Evolutionary conservation across 1,284 basidiomycete species (phyloP).

Genomic region (Melampsora larici-populina): DNA sequence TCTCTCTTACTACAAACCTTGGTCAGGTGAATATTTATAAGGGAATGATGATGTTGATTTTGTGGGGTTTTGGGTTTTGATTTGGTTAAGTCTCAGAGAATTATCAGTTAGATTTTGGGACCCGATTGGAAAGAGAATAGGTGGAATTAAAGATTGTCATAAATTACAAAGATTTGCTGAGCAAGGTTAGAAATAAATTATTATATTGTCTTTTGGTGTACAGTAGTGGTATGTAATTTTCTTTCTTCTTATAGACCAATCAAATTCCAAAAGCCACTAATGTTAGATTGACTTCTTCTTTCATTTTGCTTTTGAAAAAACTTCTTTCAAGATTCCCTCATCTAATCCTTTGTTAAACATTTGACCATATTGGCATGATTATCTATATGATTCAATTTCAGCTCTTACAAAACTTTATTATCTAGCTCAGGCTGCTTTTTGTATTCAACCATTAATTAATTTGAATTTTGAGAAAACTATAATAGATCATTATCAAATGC

Average conservation of each 20-base stretch:
- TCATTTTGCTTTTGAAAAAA: slow-evolving; percentile 13
- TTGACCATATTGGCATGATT: slow-evolving; percentile 44
- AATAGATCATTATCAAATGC: slow-evolving; percentile 54
- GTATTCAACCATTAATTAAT: slow-evolving; percentile 53
- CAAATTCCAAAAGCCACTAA: neutral
- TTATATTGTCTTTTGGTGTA: slow-evolving; percentile 32
- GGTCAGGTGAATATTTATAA: slow-evolving; percentile 24
- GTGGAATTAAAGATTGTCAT: neutral
- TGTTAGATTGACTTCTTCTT: neutral
- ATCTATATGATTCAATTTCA: slow-evolving; percentile 49
- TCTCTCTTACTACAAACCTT: slow-evolving; percentile 33
- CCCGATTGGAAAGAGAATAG: slow-evolving; percentile 9
- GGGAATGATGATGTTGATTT: slow-evolving; percentile 40
- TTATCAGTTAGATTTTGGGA: slow-evolving; percentile 25
- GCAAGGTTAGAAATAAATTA: slow-evolving; percentile 34
- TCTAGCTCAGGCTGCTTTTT: slow-evolving; percentile 52
- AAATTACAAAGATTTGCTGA: slow-evolving; percentile 39
- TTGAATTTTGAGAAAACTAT: slow-evolving; percentile 52
- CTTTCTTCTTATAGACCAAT: neutral
- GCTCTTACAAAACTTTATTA: slow-evolving; percentile 52
- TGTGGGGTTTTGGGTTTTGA: slow-evolving; percentile 30
- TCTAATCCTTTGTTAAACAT: slow-evolving; percentile 35
- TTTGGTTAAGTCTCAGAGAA: slow-evolving; percentile 31
- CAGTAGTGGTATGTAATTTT: slow-evolving; percentile 26
- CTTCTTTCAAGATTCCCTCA: slow-evolving; percentile 21